Evolutionary conservation across 768 basidiomycete genomes (phyloP).

Genomic region (Collybiopsis luxurians): DNA sequence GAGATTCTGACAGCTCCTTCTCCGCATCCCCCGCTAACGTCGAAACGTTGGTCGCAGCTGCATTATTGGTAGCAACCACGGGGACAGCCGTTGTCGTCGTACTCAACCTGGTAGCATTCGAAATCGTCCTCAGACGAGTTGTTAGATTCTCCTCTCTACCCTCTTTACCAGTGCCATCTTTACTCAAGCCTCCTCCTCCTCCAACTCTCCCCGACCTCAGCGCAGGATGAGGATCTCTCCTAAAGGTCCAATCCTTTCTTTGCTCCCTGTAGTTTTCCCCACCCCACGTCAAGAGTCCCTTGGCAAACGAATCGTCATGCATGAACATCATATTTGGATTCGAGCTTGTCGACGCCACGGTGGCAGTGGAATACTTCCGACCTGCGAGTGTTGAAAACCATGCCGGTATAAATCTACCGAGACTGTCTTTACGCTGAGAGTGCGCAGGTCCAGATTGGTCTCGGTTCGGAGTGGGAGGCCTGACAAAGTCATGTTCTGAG

Average conservation of each 20-base stretch:
- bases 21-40: background rate
- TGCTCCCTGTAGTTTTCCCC: constrained; percentile 44
- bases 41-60: background rate
- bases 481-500: constrained; percentile 22
- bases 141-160: constrained; percentile 8
- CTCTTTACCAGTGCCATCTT: background rate
- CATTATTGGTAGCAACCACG: background rate
- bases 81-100: background rate
- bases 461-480: constrained; percentile 7
- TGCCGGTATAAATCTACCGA: background rate
- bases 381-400: constrained; percentile 6
- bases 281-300: constrained; percentile 36
- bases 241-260: constrained; percentile 58
- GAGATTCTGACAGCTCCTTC: background rate
- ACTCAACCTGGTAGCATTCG: background rate
- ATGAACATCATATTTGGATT: background rate
- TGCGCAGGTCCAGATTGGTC: constrained; percentile 9
- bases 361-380: constrained; percentile 43
- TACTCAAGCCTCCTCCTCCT: background rate
- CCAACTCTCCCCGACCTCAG: background rate
- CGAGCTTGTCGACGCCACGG: constrained; percentile 17
- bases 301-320: constrained; percentile 40
- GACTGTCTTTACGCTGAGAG: background rate
- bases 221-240: constrained; percentile 46
- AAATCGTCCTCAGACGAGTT: constrained; percentile 22